phyloP scores from a whole-genome alignment of 148 eudicot species.

The Polygonum maritimum region DNA sequence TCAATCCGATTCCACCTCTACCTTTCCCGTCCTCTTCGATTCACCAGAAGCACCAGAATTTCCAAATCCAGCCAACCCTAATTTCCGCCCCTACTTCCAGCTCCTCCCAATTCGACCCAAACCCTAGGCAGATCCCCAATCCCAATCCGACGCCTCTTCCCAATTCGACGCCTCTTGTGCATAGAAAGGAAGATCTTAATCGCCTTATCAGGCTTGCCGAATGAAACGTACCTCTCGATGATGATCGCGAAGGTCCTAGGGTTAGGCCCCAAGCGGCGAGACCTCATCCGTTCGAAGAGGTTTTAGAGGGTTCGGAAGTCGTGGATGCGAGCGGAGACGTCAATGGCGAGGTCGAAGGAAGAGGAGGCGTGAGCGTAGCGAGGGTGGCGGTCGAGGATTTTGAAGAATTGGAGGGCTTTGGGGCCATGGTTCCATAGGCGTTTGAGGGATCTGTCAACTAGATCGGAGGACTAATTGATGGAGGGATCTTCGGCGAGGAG shows the following conservation, averaged over 20 bases:
- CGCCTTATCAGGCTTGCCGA: constrained; percentile 74
- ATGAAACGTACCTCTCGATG: constrained; percentile 58
- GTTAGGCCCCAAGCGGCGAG: constrained; percentile 56
- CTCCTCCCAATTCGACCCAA: constrained; percentile 6
- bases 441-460: constrained; percentile 50
- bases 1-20: constrained; percentile 63
- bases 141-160: constrained; percentile 18
- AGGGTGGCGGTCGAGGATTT: constrained; percentile 41
- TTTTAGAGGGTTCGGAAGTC: constrained; percentile 40
- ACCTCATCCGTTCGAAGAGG: constrained; percentile 39
- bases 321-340: constrained; percentile 62
- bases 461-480: constrained; percentile 32
- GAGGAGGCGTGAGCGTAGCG: constrained; percentile 41
- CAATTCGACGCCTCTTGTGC: constrained; percentile 54
- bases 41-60: constrained; percentile 46
- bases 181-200: constrained; percentile 63
- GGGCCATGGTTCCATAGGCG: constrained; percentile 90
- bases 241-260: constrained; percentile 66
- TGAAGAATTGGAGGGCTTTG: constrained; percentile 82
- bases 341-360: constrained; percentile 63
- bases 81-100: background rate
- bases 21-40: constrained; percentile 30
- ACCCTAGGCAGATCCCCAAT: constrained; percentile 3
- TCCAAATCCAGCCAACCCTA: constrained; percentile 7
- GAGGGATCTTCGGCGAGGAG: constrained; percentile 25